Percentiles rank a stretch among this genome's conserved stretches.
Conservation (phyloP, 108 stramenopile genomes). For the Stephanodiscus minutulus region DNA sequence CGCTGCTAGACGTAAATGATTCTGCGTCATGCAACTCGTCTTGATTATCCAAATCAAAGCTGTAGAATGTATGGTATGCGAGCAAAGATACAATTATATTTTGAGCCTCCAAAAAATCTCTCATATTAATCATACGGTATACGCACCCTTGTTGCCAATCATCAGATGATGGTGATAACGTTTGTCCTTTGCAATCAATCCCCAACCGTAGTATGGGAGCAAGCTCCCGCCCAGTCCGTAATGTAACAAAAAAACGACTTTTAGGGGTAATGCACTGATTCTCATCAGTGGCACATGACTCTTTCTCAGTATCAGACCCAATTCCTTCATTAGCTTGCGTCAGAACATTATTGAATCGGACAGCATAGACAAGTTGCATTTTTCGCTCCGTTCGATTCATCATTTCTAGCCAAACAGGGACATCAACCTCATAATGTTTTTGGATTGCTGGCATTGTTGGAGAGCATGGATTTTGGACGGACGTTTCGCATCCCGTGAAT, state of each 20-base stretch:
- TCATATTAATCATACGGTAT: not conserved
- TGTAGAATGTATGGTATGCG: not conserved
- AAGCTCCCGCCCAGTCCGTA: slow-evolving; percentile 65
- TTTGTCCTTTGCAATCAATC: not conserved
- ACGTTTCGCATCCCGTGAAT: not conserved
- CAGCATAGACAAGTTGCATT: slow-evolving; percentile 75
- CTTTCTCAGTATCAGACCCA: not conserved
- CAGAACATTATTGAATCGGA: slow-evolving; percentile 53
- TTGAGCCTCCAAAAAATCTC: not conserved
- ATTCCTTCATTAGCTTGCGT: slow-evolving; percentile 5
- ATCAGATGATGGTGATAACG: not conserved
- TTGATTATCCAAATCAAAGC: slow-evolving; percentile 19
- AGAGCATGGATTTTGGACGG: not conserved
- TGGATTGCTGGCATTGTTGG: not conserved
- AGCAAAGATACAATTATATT: not conserved
- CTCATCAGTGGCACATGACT: not conserved
- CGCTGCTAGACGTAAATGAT: slow-evolving; percentile 40
- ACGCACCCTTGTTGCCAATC: slow-evolving; percentile 12
- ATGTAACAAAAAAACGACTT: slow-evolving; percentile 22
- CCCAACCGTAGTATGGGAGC: slow-evolving; percentile 64
- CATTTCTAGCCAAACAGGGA: slow-evolving; percentile 86
- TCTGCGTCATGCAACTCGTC: slow-evolving; percentile 8
- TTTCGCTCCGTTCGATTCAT: slow-evolving; percentile 75
- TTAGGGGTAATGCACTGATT: not conserved
- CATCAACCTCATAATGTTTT: slow-evolving; percentile 57